Conservation (phyloP, 2,329 filamentous ascomycete genomes). For the Colletotrichum tanaceti region DNA sequence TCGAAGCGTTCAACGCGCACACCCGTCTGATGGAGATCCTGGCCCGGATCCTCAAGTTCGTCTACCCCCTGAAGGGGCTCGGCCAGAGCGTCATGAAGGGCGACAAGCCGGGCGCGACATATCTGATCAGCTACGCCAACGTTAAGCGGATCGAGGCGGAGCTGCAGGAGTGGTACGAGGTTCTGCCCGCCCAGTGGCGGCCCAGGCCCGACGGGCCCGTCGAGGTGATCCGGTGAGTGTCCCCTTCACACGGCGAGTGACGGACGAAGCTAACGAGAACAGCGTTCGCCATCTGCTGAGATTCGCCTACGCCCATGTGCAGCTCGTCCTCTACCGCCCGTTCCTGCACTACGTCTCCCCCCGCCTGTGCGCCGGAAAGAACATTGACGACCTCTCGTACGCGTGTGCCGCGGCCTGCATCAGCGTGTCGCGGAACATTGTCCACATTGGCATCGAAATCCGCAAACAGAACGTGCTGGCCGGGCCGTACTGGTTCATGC, state of each 20-base stretch:
- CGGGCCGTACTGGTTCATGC: conserved; percentile 87
- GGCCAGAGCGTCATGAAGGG: conserved; percentile 59
- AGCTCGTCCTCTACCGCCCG: conserved; percentile 84
- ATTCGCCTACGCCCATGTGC: conserved; percentile 84
- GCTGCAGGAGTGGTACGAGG: conserved; percentile 71
- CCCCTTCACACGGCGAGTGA: too few species aligned
- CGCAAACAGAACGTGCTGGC: conserved; percentile 79
- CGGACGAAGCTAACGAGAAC: conserved; percentile 13
- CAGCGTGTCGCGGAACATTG: conserved; percentile 76
- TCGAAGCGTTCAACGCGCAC: conserved; percentile 75
- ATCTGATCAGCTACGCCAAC: conserved; percentile 71
- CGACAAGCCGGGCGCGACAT: conserved; percentile 60
- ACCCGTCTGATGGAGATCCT: conserved; percentile 73
- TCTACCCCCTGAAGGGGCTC: conserved; percentile 72
- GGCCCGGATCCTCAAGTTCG: conserved; percentile 71
- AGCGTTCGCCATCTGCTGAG: conserved; percentile 80
- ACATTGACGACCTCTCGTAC: conserved; percentile 81
- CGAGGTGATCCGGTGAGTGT: conserved; percentile 79
- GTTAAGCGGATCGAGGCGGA: conserved; percentile 74
- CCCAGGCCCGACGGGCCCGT: conserved; percentile 81
- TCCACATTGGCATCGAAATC: conserved; percentile 84
- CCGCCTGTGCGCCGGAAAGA: conserved; percentile 64
- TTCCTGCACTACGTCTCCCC: conserved; percentile 87
- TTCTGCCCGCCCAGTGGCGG: conserved; percentile 79
- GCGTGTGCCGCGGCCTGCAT: conserved; percentile 74